Base-by-base conservation (phyloP, 2,329 filamentous ascomycete genomes). In the Elsinoe ampelina region DNA sequence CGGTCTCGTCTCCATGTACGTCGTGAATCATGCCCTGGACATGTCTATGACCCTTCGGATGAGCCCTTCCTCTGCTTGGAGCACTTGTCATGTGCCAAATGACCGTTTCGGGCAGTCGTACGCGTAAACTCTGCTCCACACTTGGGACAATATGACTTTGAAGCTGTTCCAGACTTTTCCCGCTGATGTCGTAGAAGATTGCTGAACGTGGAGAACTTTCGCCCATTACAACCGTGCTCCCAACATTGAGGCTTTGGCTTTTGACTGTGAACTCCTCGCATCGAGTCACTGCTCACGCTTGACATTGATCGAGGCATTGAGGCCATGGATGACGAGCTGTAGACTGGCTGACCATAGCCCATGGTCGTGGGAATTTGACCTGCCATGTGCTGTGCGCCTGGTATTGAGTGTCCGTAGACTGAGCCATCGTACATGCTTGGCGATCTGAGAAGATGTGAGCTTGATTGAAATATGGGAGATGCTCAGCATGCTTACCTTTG, bases 151-250 rank as follows among this genome's bases (percentile, higher is more conserved):
- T 85, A 84, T 2, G 89, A 89, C 73, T 96, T 96, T 30, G 87
- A 79, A 10, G 91, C 89, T 54, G 91, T 90, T 22, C 92, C 92
- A 0, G 89, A 95, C 71, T 95, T 96, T 72, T 97, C 92, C 42
- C 92, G 82, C 71, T 96, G 91, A 70, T 97, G 92, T 61, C 92
- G 81, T 36, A 96, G 77, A 2, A 96, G 80, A 68, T 96, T 96
- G 80, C 90, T 95, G 69, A 96, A 96, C 2, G 92, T 96, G 15
- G 89, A 95, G 68, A 97, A 97, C 66, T 95, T 88, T 30, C 91
- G 84, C 17, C 92, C 92, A 66, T 96, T 95, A 76, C 92, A 97
- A 10, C 91, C 92, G 67, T 97, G 92, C 60, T 96, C 92, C 88
- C 89, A 97, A 72, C 92, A 96, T 69, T 95, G 89, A 45, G 91